Base-by-base conservation (phyloP, 2,329 filamentous ascomycete genomes). In the Colletotrichum endophyticum region DNA sequence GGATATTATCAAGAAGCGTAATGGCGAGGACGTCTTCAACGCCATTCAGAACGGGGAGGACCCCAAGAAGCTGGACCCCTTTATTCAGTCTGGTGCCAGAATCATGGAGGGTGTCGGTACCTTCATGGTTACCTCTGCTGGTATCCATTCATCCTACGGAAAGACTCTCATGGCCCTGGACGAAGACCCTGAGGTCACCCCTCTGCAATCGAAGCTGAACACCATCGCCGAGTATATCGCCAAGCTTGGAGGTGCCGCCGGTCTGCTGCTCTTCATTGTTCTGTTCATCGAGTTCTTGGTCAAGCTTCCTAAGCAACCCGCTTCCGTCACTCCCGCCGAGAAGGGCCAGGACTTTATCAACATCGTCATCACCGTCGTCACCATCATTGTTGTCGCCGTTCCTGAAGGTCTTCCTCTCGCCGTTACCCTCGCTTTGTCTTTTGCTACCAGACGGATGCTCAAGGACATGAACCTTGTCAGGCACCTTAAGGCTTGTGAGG, bases 201-300 rank as follows among this genome's bases (percentile, higher is more conserved):
- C 94, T 15, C 89, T 96, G 25, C 94, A 96, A 84, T 92, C 92
- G 76, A 96, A 95, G 85, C 89, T 96, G 69, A 95, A 94, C 81
- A 88, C 91, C 76, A 92, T 96, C 78, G 94, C 94, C 75, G 93
- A 94, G 78, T 95, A 94, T 86, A 95, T 95, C 82, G 94, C 94
- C 74, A 95, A 94, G 84, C 87, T 95, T 44, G 94, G 94, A 84
- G 95, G 95, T 83, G 92, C 89, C 67, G 95, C 95, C 66, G 95
- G 94, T 78, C 87, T 97, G 16, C 86, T 95, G 11, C 88, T 98
- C 63, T 98, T 98, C 85, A 89, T 96, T 63, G 94, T 98, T 62
- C 89, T 98, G 16, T 92, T 98, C 81, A 96, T 98, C 86, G 91
- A 95, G 80, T 98, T 98, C 82, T 88, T 97, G 12, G 95, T 93